Conservation (phyloP, 2,329 filamentous ascomycete genomes). For the Diaporthe caulivora region DNA sequence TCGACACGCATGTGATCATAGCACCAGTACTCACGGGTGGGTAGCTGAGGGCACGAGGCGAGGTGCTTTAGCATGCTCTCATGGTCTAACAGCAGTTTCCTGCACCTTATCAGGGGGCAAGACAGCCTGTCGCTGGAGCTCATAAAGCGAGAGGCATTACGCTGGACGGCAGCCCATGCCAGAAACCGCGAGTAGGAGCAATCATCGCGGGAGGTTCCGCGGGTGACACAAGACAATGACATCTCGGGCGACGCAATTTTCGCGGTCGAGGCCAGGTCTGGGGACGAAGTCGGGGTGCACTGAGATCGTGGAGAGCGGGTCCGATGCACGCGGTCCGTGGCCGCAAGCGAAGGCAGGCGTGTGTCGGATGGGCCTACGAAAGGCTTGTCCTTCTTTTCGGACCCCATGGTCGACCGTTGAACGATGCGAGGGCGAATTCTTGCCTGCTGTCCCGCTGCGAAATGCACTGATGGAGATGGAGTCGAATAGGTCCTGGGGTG, state of each 20-base stretch:
- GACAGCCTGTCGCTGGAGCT: constrained; percentile 60
- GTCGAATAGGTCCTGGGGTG: neutral
- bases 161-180: constrained; percentile 68
- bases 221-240: constrained; percentile 46
- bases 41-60: constrained; percentile 60
- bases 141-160: constrained; percentile 63
- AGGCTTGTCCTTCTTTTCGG: constrained; percentile 33
- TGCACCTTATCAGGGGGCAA: constrained; percentile 66
- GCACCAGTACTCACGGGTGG: constrained; percentile 67
- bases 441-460: neutral
- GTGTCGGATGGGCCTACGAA: constrained; percentile 33
- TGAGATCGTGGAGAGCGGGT: constrained; percentile 12
- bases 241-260: constrained; percentile 9
- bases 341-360: constrained; percentile 23
- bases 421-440: neutral
- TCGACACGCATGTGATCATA: constrained; percentile 67
- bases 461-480: neutral
- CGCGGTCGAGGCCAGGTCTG: constrained; percentile 15
- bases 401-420: constrained; percentile 32
- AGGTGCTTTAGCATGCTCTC: constrained; percentile 68
- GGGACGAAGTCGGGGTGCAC: constrained; percentile 18
- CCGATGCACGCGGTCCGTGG: constrained; percentile 11
- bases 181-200: constrained; percentile 68
- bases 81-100: constrained; percentile 62
- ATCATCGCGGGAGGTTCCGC: constrained; percentile 59